phyloP scores from a whole-genome alignment of 1,139 yeast species.

The Saccharomyces hybrid region DNA sequence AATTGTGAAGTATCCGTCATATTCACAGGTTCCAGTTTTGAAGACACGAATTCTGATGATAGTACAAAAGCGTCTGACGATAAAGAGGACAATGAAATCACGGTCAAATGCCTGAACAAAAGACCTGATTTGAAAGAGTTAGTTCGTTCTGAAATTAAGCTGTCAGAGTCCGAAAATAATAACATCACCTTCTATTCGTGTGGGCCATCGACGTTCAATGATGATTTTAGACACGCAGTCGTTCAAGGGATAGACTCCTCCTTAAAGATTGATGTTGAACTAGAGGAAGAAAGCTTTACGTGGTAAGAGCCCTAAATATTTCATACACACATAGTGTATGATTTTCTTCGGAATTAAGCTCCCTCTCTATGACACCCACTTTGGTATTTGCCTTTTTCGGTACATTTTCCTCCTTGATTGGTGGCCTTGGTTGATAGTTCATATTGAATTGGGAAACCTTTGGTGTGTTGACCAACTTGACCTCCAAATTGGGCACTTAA shows the following conservation, averaged over 20 bases:
- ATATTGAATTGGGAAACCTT: background rate
- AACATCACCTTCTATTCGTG: conserved; percentile 35
- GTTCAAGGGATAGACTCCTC: conserved; percentile 26
- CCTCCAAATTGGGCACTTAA: conserved; percentile 31
- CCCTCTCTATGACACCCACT: conserved; percentile 1
- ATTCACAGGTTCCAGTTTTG: conserved; percentile 4
- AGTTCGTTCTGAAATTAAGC: conserved; percentile 34
- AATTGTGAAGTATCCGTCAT: conserved; percentile 26
- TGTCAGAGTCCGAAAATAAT: conserved; percentile 8
- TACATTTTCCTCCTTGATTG: background rate
- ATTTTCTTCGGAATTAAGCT: conserved; percentile 17
- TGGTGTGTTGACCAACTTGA: conserved; percentile 9
- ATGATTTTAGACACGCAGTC: conserved; percentile 32
- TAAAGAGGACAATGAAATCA: conserved; percentile 11
- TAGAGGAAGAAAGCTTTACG: conserved; percentile 38
- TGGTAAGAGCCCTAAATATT: conserved; percentile 25
- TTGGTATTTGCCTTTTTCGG: conserved; percentile 2
- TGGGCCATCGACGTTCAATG: conserved; percentile 39
- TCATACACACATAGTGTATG: conserved; percentile 14
- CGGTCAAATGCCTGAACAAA: conserved; percentile 26
- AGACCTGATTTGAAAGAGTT: conserved; percentile 39
- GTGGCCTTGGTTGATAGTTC: background rate
- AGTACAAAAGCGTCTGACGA: background rate
- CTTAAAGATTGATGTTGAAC: conserved; percentile 33
- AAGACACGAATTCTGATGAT: background rate